Base-by-base conservation (phyloP, 2,329 filamentous ascomycete species). In the Fusarium agapanthi region DNA sequence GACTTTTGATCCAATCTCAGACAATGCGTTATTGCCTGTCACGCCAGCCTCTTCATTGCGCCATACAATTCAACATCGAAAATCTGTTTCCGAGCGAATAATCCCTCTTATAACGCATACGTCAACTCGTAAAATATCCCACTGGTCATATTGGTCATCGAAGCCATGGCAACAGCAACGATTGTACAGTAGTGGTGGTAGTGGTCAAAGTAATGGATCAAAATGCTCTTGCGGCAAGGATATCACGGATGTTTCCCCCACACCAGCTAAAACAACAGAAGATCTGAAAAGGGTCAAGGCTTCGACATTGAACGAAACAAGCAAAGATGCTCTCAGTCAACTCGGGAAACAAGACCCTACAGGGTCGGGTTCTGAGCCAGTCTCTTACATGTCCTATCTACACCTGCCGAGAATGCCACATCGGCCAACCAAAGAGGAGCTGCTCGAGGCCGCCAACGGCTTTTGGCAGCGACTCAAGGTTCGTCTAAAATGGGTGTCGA, bases 401-500 rank as follows among this genome's bases (percentile, higher is more conserved):
- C 87, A 90, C 77, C 80, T 90, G 63, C 84, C 88, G 30, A 92
- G 93, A 76, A 89, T 95, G 81, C 90, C 92, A n/a, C 94, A 98
- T 84, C 88, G 95, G 26, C 95, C 96, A 10, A 95, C 92, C 13
- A 98, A 97, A 79, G 95, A 98, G 80, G 96, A 99, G 81, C 87
- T 99, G 34, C 86, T 99, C 40, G 92, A 93, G 26, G 95, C 96
- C 9, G 95, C 96, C 40, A 98, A 91, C 28, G 95, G 95, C 3
- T 98, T 98, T 81, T 96, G 94, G 91, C 92, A 97, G 71, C 90
- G 96, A 54, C 83, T 98, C 48, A 94, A 92, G 79, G 93, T 98
- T 30, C 92, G 95, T 44, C 97, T 98, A 85, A 99, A 99, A 83
- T 99, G 96, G 96, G 92, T 96, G 77, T 97, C 96, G 6, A 99